Base-by-base conservation (phyloP, 1,284 basidiomycete genomes). In the Neonothopanus nambi region DNA sequence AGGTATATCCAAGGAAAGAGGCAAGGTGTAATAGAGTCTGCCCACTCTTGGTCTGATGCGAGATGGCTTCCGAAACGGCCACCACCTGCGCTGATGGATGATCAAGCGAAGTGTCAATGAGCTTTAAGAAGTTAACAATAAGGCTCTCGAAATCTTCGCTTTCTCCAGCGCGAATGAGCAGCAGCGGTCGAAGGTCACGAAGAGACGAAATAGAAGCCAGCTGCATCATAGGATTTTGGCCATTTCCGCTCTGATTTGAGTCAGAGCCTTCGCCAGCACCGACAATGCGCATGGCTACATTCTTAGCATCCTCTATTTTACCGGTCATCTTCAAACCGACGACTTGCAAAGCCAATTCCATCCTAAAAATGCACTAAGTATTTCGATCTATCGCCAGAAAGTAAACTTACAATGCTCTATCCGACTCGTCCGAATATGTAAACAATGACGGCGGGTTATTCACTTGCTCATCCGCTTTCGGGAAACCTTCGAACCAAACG, bases 301-400 rank as follows among this genome's bases (percentile, higher is more conserved):
- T 91, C 68, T 91, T 88, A 3, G 94, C 92, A 54, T 95, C 91
- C 63, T 96, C 92, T 50, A 96, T 87, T 65, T 93, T 91, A 36
- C 95, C 95, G 0, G 93, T 97, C 92, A 97, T 95, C 75, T 96
- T 95, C 58, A 97, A 74, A 1, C 95, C 95, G 23, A 98, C 93
- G 8, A 97, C 93, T 66, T 96, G 93, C 6, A 98, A 75, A 45
- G 95, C 95, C 52, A 97, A 81, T 68, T 97, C 95, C 93, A 97
- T 95, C 57, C 90, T 93, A 61, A 20, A 55, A 51, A 54, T 44
- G 52, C 63, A 39, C 42, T 57, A 33, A 56, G 40, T n/a, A 48
- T 39, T 58, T 12, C 45, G 35, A 42, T 54, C 20, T 51, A 48
- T 26, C 59, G 52, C 53, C 38, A 51, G 53, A 6, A 52, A 56